Base-by-base conservation (phyloP, 257 asterid species). In the Scutellaria minor region DNA sequence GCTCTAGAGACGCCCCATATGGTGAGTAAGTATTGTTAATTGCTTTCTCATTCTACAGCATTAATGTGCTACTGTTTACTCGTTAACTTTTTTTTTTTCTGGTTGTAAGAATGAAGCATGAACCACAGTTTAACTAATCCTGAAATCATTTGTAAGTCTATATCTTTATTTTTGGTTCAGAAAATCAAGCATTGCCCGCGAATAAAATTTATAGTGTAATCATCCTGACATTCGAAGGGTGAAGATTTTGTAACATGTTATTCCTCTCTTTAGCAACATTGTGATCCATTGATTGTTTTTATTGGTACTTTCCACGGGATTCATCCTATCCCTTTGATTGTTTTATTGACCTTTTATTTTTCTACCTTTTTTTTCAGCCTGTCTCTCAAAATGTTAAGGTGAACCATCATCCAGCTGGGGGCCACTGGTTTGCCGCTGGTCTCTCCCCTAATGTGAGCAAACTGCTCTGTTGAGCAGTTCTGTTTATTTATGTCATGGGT, bases 401-500 rank as follows among this genome's bases (percentile, higher is more conserved):
- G 69, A 89, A 90, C 79, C 98, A 95, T 80, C 90, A 95, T 85
- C 99, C 99, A 56, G 97, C 97, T 64, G 97, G 92, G 76, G 99
- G 99, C 13, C 98, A 95, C 81, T 95, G 99, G 99, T 95, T 95
- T 72, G 97, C 97, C 31, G 98, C 98, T 63, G 98, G 99, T 77
- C 96, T 95, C 73, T 95, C 99, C 60, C 99, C 99, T 74, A 95
- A 90, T 78, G 98, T 92, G 87, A 95, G 99, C 74, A 77, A 64
- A 35, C 70, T 73, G 63, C 48, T 51, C 54, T 58, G 68, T 75
- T 64, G 50, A 65, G 9, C 77, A 35, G 68, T 59, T 79, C 8
- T 70, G 42, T 76, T 53, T 68, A 22, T 66, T 73, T 46, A 55
- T 44, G 58, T 13, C 7, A 9, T 59, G 71, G 72, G 68, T 41